A percentile compares a stretch with the other conserved stretches of the same genome.
Evolutionary conservation across 148 eudicot genomes (phyloP).

Genomic region (Heliosperma pusillum): DNA sequence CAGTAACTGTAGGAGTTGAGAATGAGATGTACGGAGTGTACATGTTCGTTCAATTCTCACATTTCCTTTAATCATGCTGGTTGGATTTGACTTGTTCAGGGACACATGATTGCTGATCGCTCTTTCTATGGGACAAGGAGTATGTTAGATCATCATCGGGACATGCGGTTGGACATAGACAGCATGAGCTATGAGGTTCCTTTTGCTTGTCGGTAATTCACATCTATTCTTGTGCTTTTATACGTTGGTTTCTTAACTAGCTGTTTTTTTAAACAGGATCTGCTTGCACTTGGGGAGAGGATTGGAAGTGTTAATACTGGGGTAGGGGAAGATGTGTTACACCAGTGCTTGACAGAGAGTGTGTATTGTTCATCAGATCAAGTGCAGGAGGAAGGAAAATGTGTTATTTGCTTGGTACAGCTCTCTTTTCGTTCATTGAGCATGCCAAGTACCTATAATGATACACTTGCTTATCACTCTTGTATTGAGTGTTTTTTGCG

Average conservation of each 20-base stretch:
- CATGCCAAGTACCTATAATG: not conserved
- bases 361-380: constrained; percentile 63
- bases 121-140: constrained; percentile 55
- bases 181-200: constrained; percentile 53
- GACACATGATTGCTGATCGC: constrained; percentile 53
- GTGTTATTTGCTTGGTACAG: constrained; percentile 86
- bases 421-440: not conserved
- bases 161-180: constrained; percentile 85
- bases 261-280: constrained; percentile 46
- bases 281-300: constrained; percentile 85
- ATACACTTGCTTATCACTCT: not conserved
- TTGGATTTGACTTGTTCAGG: constrained; percentile 37
- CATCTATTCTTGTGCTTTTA: not conserved
- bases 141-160: constrained; percentile 67
- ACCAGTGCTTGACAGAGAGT: constrained; percentile 61
- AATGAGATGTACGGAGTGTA: not conserved
- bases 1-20: not conserved
- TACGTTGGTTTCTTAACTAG: not conserved
- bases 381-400: constrained; percentile 57
- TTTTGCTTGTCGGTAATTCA: not conserved
- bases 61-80: not conserved
- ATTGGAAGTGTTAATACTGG: constrained; percentile 91
- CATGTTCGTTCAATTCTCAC: not conserved
- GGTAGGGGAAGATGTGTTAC: constrained; percentile 53
- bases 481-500: not conserved